A percentile compares a stretch with the other conserved stretches of the same genome.
These are phyloP conservation scores for Alternaria sp. DNA, from an alignment of 2,329 filamentous ascomycete species.

Conservation along the genomic window DNA sequence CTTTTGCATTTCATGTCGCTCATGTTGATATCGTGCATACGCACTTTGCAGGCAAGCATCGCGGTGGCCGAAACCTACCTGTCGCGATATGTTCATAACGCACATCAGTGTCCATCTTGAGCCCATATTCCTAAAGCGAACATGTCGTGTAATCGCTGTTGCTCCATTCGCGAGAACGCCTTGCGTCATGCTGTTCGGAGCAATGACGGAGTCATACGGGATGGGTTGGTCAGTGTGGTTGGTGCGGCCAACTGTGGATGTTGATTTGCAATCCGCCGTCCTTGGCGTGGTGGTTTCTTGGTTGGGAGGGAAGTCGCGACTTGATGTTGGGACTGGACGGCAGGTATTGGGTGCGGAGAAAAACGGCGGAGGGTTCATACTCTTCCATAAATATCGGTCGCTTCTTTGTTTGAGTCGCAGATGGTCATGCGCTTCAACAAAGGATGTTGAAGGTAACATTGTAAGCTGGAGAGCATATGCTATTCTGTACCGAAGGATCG, in stretches of 20 bases:
- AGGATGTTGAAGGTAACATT: neutral
- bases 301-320: neutral
- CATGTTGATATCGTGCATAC: neutral
- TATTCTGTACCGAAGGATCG: neutral
- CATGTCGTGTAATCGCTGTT: neutral
- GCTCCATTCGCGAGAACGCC: neutral
- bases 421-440: neutral
- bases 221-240: neutral
- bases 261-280: neutral
- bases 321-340: neutral
- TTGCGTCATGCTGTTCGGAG: neutral
- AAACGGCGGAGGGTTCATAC: neutral
- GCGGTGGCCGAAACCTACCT: neutral
- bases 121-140: neutral
- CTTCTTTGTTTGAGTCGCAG: neutral
- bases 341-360: neutral
- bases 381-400: no score
- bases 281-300: neutral
- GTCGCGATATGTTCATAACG: neutral
- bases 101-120: neutral
- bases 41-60: neutral
- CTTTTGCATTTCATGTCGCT: neutral
- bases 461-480: neutral
- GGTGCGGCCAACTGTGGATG: neutral
- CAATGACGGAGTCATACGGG: neutral